Evolutionary conservation across 768 basidiomycete genomes (phyloP).

Genomic region (Astraeus odoratus): DNA sequence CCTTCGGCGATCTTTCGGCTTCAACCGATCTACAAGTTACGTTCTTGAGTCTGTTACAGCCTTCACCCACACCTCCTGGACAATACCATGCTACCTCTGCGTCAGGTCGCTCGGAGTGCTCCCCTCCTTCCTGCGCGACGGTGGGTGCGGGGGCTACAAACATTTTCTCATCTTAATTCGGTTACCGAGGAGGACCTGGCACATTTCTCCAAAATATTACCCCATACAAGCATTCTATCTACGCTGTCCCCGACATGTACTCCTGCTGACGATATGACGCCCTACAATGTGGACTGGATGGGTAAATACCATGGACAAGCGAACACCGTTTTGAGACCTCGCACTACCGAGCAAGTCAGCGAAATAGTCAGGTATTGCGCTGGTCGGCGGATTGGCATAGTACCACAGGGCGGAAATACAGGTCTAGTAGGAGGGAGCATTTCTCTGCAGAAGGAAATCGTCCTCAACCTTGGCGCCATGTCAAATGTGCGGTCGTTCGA

Average conservation of each 20-base stretch:
- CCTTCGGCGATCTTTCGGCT: not conserved
- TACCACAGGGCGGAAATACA: conserved; percentile 98
- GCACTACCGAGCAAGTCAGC: conserved; percentile 81
- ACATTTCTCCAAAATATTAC: conserved; percentile 61
- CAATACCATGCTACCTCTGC: conserved; percentile 11
- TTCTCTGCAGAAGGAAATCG: conserved; percentile 79
- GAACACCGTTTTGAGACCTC: conserved; percentile 84
- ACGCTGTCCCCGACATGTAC: conserved; percentile 47
- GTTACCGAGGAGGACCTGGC: conserved; percentile 54
- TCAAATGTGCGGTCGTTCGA: conserved; percentile 77
- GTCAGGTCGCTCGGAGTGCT: conserved; percentile 1
- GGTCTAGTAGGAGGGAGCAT: conserved; percentile 95
- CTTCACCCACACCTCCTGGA: too few relatives aligned
- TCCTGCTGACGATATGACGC: conserved; percentile 58
- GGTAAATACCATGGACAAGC: conserved; percentile 85
- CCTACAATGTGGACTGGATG: conserved; percentile 94
- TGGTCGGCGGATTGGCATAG: conserved; percentile 74
- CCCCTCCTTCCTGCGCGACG: conserved; percentile 4
- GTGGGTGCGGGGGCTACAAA: conserved; percentile 17
- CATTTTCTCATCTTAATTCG: conserved; percentile 33
- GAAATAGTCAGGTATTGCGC: conserved; percentile 85
- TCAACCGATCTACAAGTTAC: too few relatives aligned
- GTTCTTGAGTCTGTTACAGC: too few relatives aligned
- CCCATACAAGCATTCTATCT: conserved; percentile 58
- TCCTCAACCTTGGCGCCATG: conserved; percentile 81